Conservation (phyloP, 495 filamentous ascomycete species). For the Xeromyces bisporus region DNA sequence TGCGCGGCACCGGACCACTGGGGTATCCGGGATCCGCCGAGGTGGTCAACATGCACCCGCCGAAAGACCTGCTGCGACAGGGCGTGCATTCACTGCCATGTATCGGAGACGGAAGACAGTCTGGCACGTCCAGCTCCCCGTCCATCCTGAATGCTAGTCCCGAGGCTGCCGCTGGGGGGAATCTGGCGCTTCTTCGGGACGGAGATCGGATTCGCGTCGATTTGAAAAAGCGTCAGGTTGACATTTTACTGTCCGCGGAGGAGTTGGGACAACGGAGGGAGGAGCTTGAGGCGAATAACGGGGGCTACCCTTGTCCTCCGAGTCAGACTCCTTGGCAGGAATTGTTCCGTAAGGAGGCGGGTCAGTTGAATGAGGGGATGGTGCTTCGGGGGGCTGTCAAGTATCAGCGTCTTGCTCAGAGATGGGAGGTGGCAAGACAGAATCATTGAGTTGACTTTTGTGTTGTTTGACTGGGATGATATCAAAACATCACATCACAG, state of each 20-base stretch:
- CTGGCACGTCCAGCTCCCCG: constrained; percentile 37
- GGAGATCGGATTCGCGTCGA: constrained; percentile 41
- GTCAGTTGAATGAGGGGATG: constrained; percentile 36
- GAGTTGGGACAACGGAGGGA: constrained; percentile 50
- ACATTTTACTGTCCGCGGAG: constrained; percentile 34
- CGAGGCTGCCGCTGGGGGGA: constrained; percentile 43
- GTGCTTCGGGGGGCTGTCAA: constrained; percentile 32
- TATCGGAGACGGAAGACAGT: constrained; percentile 39
- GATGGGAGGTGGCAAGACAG: constrained; percentile 25
- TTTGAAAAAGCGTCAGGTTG: constrained; percentile 33
- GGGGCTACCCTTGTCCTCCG: constrained; percentile 18
- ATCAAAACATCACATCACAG: too few relatives aligned
- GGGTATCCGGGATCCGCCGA: constrained; percentile 39
- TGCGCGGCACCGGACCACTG: constrained; percentile 36
- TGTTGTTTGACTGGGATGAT: too few relatives aligned
- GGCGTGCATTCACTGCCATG: constrained; percentile 35
- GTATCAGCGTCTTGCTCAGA: constrained; percentile 36
- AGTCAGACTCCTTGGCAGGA: constrained; percentile 36
- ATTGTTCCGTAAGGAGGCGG: constrained; percentile 32
- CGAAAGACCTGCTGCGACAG: constrained; percentile 25
- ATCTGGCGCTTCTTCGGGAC: constrained; percentile 34
- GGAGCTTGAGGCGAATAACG: constrained; percentile 18
- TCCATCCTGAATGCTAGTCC: constrained; percentile 40
- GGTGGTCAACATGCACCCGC: constrained; percentile 41
- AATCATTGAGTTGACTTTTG: constrained; percentile 40